Conservation (phyloP, 257 asterid genomes). For the Penstemon newberryi region DNA sequence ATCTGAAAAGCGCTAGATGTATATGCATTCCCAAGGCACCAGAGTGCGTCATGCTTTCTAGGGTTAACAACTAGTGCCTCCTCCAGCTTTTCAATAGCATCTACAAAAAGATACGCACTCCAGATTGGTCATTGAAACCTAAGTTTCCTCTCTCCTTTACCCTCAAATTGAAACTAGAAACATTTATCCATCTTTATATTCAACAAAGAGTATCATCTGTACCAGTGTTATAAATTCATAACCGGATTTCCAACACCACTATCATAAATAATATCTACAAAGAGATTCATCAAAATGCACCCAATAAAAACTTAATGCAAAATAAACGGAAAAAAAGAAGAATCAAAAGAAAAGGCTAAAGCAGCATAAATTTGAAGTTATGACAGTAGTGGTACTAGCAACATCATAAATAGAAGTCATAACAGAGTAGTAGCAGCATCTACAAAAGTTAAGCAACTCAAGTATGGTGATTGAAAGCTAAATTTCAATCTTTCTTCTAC, state of each 20-base stretch:
- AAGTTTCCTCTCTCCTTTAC: not conserved
- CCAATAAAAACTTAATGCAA: not conserved
- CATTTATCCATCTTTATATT: not conserved
- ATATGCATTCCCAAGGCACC: constrained; percentile 93
- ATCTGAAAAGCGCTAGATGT: constrained; percentile 71
- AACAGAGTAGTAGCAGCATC: no score
- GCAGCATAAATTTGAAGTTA: not conserved
- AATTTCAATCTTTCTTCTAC: no score
- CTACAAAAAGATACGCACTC: constrained; percentile 37
- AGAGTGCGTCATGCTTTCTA: constrained; percentile 65
- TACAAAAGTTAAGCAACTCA: not conserved
- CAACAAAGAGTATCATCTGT: not conserved
- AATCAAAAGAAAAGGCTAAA: not conserved
- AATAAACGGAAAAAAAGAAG: not conserved
- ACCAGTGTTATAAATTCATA: not conserved
- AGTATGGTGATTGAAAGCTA: not conserved
- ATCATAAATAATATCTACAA: not conserved
- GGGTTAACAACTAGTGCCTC: constrained; percentile 78
- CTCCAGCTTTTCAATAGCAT: constrained; percentile 78
- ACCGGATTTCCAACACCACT: not conserved
- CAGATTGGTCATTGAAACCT: constrained; percentile 10
- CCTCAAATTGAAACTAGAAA: not conserved
- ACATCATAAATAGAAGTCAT: no score
- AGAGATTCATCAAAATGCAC: not conserved
- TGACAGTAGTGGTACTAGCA: no score